Conservation (phyloP, 306 rosid species). For the Quercus glauca region DNA sequence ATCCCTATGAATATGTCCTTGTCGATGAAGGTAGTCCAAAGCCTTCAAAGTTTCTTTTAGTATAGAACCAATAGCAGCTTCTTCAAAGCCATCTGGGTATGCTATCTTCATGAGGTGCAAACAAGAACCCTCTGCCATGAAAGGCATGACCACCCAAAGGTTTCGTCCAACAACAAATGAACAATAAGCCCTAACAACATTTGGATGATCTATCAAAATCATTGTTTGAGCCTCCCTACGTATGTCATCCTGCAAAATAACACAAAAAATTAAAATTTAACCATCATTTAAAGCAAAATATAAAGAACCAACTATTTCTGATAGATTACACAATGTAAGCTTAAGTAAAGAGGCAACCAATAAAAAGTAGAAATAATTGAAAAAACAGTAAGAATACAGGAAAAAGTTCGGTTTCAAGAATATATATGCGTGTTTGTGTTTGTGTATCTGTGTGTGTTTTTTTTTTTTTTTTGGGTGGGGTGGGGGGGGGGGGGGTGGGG, state of each 20-base stretch:
- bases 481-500: too few relatives aligned
- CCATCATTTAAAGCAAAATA: not conserved
- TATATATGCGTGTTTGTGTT: not conserved
- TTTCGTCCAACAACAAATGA: slow-evolving; percentile 81
- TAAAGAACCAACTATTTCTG: not conserved
- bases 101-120: slow-evolving; percentile 93
- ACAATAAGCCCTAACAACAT: slow-evolving; percentile 76
- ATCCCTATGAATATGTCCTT: slow-evolving; percentile 96
- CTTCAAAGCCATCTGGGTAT: slow-evolving; percentile 86
- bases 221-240: slow-evolving; percentile 92
- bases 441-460: not conserved
- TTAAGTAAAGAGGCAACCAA: not conserved
- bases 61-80: slow-evolving; percentile 73
- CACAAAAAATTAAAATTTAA: not conserved
- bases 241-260: slow-evolving; percentile 58
- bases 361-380: not conserved
- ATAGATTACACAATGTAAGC: not conserved
- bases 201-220: slow-evolving; percentile 88
- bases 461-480: too few relatives aligned
- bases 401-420: not conserved
- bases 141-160: slow-evolving; percentile 97
- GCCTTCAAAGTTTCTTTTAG: slow-evolving; percentile 92
- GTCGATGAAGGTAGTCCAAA: slow-evolving; percentile 80
- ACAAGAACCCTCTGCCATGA: slow-evolving; percentile 97
- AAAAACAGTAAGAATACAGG: not conserved